phyloP scores from a whole-genome alignment of 345 rosid genomes.

The Lepidium didymum region DNA sequence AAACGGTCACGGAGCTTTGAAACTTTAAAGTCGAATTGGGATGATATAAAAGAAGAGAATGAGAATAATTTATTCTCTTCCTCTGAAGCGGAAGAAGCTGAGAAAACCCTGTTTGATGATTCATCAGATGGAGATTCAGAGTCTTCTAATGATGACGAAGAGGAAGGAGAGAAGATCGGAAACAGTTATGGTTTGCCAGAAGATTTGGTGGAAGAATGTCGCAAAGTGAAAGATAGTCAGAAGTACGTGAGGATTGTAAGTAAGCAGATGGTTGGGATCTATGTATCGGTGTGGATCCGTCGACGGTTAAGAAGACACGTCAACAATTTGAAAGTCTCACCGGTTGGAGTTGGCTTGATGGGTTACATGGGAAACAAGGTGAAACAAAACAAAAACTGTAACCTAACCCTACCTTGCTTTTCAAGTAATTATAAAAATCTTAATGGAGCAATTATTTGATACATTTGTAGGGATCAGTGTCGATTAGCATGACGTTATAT shows the following conservation, averaged over 20 bases:
- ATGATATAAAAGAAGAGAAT: constrained; percentile 35
- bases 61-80: constrained; percentile 22
- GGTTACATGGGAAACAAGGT: constrained; percentile 99
- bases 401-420: constrained; percentile 8
- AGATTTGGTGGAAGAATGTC: constrained; percentile 26
- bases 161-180: constrained; percentile 15
- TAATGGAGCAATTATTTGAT: neutral
- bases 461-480: constrained; percentile 79
- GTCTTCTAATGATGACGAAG: constrained; percentile 22
- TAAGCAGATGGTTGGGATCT: constrained; percentile 99
- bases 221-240: constrained; percentile 29
- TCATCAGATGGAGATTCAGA: constrained; percentile 10
- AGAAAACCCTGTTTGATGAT: constrained; percentile 30
- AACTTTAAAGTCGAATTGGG: constrained; percentile 40
- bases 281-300: constrained; percentile 89
- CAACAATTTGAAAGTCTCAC: constrained; percentile 87
- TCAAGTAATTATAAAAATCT: neutral
- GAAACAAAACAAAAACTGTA: neutral
- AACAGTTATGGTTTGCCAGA: constrained; percentile 17
- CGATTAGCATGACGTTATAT: constrained; percentile 86
- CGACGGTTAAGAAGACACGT: constrained; percentile 75
- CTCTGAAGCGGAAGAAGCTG: constrained; percentile 46
- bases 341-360: constrained; percentile 97
- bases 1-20: constrained; percentile 71
- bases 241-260: constrained; percentile 81